These are phyloP conservation scores for Aspergillus cavernicola DNA, from an alignment of 495 filamentous ascomycete genomes.

Conservation along the genomic window DNA sequence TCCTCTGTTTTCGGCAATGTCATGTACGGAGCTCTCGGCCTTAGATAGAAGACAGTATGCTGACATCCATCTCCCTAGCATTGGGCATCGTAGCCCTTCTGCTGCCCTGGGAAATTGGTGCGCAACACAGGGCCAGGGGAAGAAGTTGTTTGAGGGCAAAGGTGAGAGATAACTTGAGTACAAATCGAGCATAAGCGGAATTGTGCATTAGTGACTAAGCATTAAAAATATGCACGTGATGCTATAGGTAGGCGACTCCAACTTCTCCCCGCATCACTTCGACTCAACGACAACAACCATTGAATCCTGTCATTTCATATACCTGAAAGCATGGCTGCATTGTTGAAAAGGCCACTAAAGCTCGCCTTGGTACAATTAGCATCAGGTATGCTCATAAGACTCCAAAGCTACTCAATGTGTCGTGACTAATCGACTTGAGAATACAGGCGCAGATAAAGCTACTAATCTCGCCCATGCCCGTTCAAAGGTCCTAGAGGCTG, in stretches of 20 bases:
- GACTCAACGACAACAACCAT: not conserved
- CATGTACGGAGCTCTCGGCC: too few relatives aligned
- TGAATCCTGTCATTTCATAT: not conserved
- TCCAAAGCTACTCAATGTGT: not conserved
- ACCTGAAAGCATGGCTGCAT: constrained; percentile 40
- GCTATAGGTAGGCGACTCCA: too few relatives aligned
- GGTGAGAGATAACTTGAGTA: too few relatives aligned
- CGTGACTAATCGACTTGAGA: not conserved
- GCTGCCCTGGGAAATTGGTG: too few relatives aligned
- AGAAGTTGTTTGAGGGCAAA: too few relatives aligned
- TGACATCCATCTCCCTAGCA: too few relatives aligned
- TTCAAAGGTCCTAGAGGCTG: constrained; percentile 78
- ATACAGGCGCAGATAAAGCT: constrained; percentile 71
- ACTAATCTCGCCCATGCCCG: constrained; percentile 80
- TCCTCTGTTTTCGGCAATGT: too few relatives aligned
- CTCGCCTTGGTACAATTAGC: constrained; percentile 80
- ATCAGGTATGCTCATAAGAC: constrained; percentile 56
- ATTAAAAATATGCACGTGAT: too few relatives aligned
- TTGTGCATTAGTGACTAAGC: constrained; percentile 1
- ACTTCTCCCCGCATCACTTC: constrained; percentile 1
- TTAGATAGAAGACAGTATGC: too few relatives aligned
- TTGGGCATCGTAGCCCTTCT: too few relatives aligned
- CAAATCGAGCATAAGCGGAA: too few relatives aligned
- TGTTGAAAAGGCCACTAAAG: constrained; percentile 72
- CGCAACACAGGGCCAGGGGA: too few relatives aligned